These are phyloP conservation scores for Lepidium didymum DNA, from an alignment of 345 rosid genomes.

Conservation along the genomic window DNA sequence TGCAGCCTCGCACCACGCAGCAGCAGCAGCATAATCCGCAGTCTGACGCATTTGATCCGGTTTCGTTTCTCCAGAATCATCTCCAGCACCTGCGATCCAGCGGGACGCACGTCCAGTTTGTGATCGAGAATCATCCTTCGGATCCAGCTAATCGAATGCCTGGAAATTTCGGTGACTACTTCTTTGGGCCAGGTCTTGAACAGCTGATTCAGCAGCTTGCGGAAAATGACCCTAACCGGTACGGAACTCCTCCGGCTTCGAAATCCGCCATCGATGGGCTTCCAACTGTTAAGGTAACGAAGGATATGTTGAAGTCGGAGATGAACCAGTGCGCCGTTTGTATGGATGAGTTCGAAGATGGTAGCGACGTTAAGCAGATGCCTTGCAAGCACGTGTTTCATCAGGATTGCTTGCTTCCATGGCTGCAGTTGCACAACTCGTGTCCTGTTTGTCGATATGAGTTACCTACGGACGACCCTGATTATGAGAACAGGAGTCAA, in stretches of 20 bases:
- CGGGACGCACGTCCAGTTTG: constrained; percentile 61
- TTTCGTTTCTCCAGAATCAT: constrained; percentile 47
- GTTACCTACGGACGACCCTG: constrained; percentile 70
- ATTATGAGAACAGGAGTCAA: constrained; percentile 44
- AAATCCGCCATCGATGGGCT: constrained; percentile 49
- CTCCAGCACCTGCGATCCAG: constrained; percentile 45
- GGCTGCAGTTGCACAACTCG: constrained; percentile 68
- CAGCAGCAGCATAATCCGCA: not conserved
- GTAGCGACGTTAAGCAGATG: constrained; percentile 48
- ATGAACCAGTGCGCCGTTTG: constrained; percentile 68
- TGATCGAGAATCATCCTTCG: constrained; percentile 43
- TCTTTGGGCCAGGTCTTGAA: constrained; percentile 71
- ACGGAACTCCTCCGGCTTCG: constrained; percentile 78
- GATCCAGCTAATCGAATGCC: constrained; percentile 30
- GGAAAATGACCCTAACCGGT: constrained; percentile 67
- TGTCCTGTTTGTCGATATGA: constrained; percentile 73
- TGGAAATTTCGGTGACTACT: constrained; percentile 55
- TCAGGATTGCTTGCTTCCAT: constrained; percentile 57
- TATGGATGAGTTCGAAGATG: constrained; percentile 57
- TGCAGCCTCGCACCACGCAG: not conserved
- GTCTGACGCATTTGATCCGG: constrained; percentile 39
- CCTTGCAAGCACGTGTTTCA: constrained; percentile 74
- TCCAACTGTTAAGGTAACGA: constrained; percentile 41
- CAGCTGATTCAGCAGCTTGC: constrained; percentile 72
- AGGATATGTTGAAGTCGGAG: constrained; percentile 41